Evolutionary conservation across 257 asterid genomes (phyloP), one percentile per base, ranked within the genome.

Genomic region (Verbascum thapsus): DNA sequence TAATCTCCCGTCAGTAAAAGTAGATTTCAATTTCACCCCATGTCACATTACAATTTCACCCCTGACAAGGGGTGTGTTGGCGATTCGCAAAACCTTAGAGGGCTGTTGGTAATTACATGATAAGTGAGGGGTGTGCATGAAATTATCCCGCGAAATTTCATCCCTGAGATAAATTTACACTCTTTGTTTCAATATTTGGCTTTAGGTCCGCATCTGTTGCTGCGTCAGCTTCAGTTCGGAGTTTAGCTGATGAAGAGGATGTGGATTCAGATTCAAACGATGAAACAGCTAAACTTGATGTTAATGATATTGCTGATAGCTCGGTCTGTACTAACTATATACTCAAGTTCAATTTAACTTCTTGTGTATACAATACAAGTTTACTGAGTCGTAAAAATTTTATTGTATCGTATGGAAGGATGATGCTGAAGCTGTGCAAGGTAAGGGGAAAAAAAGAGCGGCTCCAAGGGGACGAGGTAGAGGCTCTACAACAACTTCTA

Each of bases 391-490:
- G n/a, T n/a, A 69, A 39, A 37, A 26, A 26, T 26, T 32, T 50
- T 53, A 54, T 38, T 38, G 16, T 78, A 39, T 50, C 66, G 47
- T 59, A 15, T 62, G 56, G 67, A 73, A 87, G 98, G 97, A 81
- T 63, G 96, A 80, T 5, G 75, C 64, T 63, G 88, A 74, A 55
- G 43, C 84, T 16, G 52, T 49, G 51, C 86, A 18, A 67, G 84
- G 80, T 50, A 86, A 81, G 82, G 95, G 95, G 63, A 85, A 77
- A 67, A 92, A 88, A 77, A 83, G 96, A 86, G 89, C 88, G 63
- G 96, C 95, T 66, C 85, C 96, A 53, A 83, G 83, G 83, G 95
- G 97, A 75, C 83, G 83, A 79, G 96, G 88, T 32, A 80, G 88
- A 80, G 95, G 86, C 66, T 63, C 85, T 41, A 56, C 95, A 30